Percentiles rank a stretch among this genome's conserved stretches.
phyloP scores from a whole-genome alignment of 2,329 filamentous ascomycete genomes.

The Exophiala xenobiotica region DNA sequence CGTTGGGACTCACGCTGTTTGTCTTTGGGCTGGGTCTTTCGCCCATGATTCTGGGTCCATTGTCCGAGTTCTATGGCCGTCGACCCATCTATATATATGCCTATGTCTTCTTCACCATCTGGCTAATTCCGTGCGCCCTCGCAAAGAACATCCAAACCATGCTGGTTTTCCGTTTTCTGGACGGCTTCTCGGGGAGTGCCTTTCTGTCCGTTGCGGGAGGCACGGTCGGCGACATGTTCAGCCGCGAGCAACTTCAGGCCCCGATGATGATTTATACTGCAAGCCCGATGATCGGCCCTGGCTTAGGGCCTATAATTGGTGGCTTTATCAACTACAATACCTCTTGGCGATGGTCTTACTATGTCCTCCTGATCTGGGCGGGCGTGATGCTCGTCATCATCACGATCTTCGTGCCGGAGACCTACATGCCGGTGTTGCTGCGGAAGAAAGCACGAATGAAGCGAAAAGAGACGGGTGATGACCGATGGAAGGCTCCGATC shows the following conservation, averaged over 20 bases:
- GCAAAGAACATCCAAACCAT: constrained; percentile 80
- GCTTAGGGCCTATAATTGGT: constrained; percentile 29
- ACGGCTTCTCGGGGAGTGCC: constrained; percentile 51
- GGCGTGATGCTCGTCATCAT: constrained; percentile 60
- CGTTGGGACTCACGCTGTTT: constrained; percentile 77
- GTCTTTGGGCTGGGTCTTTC: constrained; percentile 72
- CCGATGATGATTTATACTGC: constrained; percentile 76
- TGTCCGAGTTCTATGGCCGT: constrained; percentile 78
- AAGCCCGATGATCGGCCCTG: constrained; percentile 61
- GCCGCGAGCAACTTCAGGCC: constrained; percentile 61
- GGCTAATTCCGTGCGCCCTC: constrained; percentile 77
- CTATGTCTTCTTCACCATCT: constrained; percentile 73
- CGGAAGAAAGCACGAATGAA: constrained; percentile 65
- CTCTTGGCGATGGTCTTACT: constrained; percentile 75
- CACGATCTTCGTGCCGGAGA: constrained; percentile 71
- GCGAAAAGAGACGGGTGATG: constrained; percentile 69
- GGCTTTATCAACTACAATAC: constrained; percentile 68
- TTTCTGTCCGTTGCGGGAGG: constrained; percentile 68
- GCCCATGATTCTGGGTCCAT: constrained; percentile 61
- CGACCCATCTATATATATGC: constrained; percentile 76
- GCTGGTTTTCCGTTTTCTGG: constrained; percentile 73
- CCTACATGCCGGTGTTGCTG: constrained; percentile 72
- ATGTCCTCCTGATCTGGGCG: constrained; percentile 73
- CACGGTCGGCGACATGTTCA: constrained; percentile 74
- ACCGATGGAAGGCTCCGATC: constrained; percentile 67